phyloP scores from a whole-genome alignment of 495 filamentous ascomycete genomes.

The Aspergillus heteromorphus region DNA sequence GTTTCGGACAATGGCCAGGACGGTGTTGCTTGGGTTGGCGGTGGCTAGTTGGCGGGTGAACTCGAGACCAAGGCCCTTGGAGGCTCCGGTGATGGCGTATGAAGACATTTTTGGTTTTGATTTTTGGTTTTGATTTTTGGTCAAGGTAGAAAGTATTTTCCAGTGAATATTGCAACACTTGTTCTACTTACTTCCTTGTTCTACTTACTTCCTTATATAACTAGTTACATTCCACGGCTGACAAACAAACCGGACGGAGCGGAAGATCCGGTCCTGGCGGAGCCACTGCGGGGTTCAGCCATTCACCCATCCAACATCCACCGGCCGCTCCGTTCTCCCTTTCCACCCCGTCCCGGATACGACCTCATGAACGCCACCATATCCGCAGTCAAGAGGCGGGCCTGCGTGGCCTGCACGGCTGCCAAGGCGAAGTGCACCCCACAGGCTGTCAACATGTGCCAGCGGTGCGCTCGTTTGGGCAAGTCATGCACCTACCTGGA shows the following conservation, averaged over 20 bases:
- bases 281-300: neutral
- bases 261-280: neutral
- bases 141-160: neutral
- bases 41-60: conserved; percentile 47
- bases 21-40: conserved; percentile 34
- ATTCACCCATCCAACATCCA: too few relatives aligned
- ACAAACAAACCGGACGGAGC: neutral
- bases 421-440: conserved; percentile 22
- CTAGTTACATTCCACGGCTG: neutral
- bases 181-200: neutral
- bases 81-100: conserved; percentile 51
- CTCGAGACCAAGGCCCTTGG: conserved; percentile 52
- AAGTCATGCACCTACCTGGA: conserved; percentile 24
- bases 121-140: conserved; percentile 3
- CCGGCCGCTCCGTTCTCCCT: neutral
- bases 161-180: neutral
- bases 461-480: conserved; percentile 22
- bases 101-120: conserved; percentile 35
- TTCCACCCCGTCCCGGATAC: neutral
- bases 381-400: conserved; percentile 15
- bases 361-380: neutral
- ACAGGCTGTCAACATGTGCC: conserved; percentile 14
- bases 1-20: conserved; percentile 44
- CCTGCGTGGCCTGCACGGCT: conserved; percentile 19
- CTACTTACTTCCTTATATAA: neutral